These are phyloP conservation scores for Draba incana DNA, from an alignment of 345 rosid genomes.

Conservation along the genomic window DNA sequence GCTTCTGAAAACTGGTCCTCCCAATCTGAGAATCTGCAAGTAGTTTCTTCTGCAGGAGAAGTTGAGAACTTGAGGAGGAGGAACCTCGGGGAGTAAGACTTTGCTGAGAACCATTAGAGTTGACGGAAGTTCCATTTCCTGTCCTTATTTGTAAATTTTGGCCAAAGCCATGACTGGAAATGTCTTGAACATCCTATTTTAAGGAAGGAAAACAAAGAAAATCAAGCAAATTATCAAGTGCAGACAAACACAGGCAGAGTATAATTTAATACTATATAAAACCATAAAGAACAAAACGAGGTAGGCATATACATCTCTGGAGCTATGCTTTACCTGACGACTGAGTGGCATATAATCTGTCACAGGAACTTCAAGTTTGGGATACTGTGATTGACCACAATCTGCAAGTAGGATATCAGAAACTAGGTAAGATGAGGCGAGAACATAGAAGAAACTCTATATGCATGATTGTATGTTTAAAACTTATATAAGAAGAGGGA, in stretches of 20 bases:
- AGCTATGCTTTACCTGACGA: conserved; percentile 39
- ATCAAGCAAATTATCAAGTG: conserved; percentile 11
- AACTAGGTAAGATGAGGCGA: conserved; percentile 18
- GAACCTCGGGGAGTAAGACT: conserved; percentile 46
- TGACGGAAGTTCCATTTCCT: conserved; percentile 51
- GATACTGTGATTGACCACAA: conserved; percentile 69
- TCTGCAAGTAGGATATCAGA: conserved; percentile 45
- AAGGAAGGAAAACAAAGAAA: conserved; percentile 6
- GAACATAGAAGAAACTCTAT: conserved; percentile 4
- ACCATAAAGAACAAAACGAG: neutral
- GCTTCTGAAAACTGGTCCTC: conserved; percentile 87
- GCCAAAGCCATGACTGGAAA: conserved; percentile 40
- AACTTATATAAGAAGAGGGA: conserved; percentile 4
- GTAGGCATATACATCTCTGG: conserved; percentile 12
- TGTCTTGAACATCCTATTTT: conserved; percentile 50
- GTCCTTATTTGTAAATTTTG: conserved; percentile 36
- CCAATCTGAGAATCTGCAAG: conserved; percentile 75
- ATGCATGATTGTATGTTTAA: conserved; percentile 6
- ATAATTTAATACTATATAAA: conserved; percentile 13
- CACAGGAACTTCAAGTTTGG: conserved; percentile 74
- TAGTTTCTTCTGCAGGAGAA: conserved; percentile 61
- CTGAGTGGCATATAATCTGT: conserved; percentile 60
- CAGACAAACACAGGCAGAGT: conserved; percentile 11
- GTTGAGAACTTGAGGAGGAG: conserved; percentile 31
- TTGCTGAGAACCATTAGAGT: conserved; percentile 51